Evolutionary conservation across 495 filamentous ascomycete genomes (phyloP), one percentile per base, ranked within the genome.

Genomic region (Chaetomium cochliodes): DNA sequence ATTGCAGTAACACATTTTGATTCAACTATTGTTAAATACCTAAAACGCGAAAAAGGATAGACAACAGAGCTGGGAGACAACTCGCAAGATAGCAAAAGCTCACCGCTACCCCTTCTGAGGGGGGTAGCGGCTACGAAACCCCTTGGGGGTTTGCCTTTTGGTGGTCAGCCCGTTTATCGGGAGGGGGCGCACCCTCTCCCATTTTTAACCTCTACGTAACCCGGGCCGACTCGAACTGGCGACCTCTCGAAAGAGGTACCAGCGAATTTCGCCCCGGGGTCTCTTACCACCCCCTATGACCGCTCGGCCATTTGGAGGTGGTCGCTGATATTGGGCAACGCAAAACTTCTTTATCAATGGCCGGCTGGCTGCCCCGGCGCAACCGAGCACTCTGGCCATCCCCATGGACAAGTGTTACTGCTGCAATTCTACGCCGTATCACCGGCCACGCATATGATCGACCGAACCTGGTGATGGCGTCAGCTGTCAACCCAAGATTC

Each of bases 211-310:
- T n/a, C n/a, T 58, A 25, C n/a, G 3, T 46, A 23, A 11, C 56
- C 56, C 41, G 41, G 22, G 15, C 22, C 39, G 23, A n/a, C 22
- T 46, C 25, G 41, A 58, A 58, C 56, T 13, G 23, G 23, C 41
- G 22, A 58, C 22, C 13, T 58, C 23, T 58, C 41, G 18, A 37
- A 37, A 37, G 1, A 37, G 13, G n/a, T 11, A 20, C 13, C 39
- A 46, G 56, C 22, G 16, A 6, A 13, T 37, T 33, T 11, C 3
- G 20, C 30, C 33, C 54, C 20, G 39, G 41, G 41, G 56, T 5
- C n/a, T 44, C n/a, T 44, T 23, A 58, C 56, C 56, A 58, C 55
- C 56, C 13, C 39, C 37, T 26, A 1, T 46, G 41, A 58, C 56
- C 39, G 16, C 46, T 58, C 6, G 25, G 56, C 25, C 41, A 46